Evolutionary conservation across 2,329 filamentous ascomycete genomes (phyloP).

Genomic region (Aspergillus carbonarius): DNA sequence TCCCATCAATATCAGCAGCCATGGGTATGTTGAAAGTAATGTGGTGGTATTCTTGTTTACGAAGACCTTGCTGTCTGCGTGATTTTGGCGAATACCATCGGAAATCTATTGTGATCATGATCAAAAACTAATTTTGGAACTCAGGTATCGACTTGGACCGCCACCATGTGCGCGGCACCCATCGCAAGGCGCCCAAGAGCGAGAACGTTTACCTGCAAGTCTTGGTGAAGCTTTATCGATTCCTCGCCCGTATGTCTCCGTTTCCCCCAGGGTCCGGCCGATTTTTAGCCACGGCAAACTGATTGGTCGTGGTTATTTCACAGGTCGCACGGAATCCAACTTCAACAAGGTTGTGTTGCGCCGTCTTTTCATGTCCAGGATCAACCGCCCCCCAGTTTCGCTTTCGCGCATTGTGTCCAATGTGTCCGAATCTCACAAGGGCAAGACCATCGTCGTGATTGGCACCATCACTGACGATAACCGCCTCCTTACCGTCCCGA

Average conservation of each 20-base stretch:
- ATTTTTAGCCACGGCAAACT: slow-evolving; percentile 3
- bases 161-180: slow-evolving; percentile 65
- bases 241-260: slow-evolving; percentile 74
- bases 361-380: slow-evolving; percentile 97
- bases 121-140: slow-evolving; percentile 18
- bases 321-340: slow-evolving; percentile 90
- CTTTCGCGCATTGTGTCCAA: slow-evolving; percentile 81
- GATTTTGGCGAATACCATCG: background rate
- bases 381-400: slow-evolving; percentile 94
- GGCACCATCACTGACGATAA: slow-evolving; percentile 98
- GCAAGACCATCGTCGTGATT: slow-evolving; percentile 87
- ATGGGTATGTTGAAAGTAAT: slow-evolving; percentile 40
- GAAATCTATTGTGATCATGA: background rate
- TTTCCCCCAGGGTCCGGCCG: background rate
- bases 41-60: background rate
- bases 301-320: slow-evolving; percentile 18
- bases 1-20: slow-evolving; percentile 43
- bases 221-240: slow-evolving; percentile 97
- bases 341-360: slow-evolving; percentile 99
- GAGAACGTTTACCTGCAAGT: slow-evolving; percentile 98
- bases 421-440: slow-evolving; percentile 57
- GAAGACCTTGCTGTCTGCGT: background rate
- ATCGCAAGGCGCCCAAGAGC: slow-evolving; percentile 95
- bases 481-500: slow-evolving; percentile 85
- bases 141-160: slow-evolving; percentile 59